These are phyloP conservation scores for Trichoderma reesei DNA, from an alignment of 495 filamentous ascomycete genomes.

Conservation along the genomic window DNA sequence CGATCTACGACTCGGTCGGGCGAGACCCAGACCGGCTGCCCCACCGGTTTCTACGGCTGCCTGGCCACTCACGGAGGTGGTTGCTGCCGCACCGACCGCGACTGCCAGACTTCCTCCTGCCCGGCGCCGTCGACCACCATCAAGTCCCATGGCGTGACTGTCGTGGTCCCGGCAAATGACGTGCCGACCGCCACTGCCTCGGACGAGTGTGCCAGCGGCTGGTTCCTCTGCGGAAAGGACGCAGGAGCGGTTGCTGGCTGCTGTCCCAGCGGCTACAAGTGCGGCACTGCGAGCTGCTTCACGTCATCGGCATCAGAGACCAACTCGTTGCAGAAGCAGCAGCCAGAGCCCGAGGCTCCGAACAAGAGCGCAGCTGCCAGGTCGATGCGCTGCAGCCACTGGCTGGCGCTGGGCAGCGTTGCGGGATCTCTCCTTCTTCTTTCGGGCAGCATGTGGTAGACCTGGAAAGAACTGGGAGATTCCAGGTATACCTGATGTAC, in stretches of 20 bases:
- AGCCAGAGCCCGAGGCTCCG: background rate
- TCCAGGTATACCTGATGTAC: too few species aligned
- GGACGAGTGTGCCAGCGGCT: slow-evolving; percentile 59
- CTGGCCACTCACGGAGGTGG: slow-evolving; percentile 41
- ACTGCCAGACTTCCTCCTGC: slow-evolving; percentile 54
- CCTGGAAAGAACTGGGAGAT: too few species aligned
- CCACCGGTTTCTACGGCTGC: slow-evolving; percentile 48
- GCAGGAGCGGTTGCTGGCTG: slow-evolving; percentile 59
- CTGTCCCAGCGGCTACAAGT: slow-evolving; percentile 65
- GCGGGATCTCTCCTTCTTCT: background rate
- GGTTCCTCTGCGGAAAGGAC: slow-evolving; percentile 54
- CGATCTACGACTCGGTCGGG: background rate
- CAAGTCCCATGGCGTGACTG: slow-evolving; percentile 53
- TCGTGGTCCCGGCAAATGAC: slow-evolving; percentile 53
- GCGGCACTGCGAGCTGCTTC: slow-evolving; percentile 61
- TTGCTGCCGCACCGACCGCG: slow-evolving; percentile 64
- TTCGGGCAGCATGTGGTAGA: background rate
- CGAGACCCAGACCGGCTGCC: slow-evolving; percentile 17
- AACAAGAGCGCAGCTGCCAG: background rate
- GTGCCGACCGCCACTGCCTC: slow-evolving; percentile 24
- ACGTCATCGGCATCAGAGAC: slow-evolving; percentile 32
- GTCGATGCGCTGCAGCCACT: slow-evolving; percentile 21
- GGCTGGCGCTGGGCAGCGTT: background rate
- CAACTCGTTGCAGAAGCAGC: slow-evolving; percentile 51
- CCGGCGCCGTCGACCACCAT: slow-evolving; percentile 50